Percentiles rank a stretch among this genome's conserved stretches.
phyloP scores from a whole-genome alignment of 352 stramenopile genomes.

The Phytophthora tubulina region DNA sequence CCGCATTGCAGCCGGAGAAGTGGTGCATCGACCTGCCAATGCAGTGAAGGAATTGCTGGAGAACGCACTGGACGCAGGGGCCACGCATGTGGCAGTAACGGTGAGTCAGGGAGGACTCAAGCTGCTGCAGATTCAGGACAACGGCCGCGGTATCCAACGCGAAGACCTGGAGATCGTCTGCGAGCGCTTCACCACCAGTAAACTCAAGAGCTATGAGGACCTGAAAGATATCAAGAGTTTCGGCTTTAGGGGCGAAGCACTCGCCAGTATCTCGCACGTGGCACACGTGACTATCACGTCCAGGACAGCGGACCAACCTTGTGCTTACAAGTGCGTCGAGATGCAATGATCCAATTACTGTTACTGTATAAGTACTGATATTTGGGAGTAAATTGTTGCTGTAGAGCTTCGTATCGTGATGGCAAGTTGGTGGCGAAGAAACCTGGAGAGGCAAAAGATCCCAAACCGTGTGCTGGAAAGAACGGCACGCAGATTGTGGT shows the following conservation, averaged over 20 bases:
- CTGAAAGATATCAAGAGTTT: slow-evolving; percentile 96
- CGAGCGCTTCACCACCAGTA: slow-evolving; percentile 98
- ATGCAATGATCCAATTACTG: slow-evolving; percentile 15
- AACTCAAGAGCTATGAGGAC: slow-evolving; percentile 96
- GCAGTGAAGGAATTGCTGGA: slow-evolving; percentile 99
- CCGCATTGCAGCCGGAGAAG: slow-evolving; percentile 95
- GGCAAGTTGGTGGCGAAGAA: slow-evolving; percentile 85
- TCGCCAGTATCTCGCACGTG: slow-evolving; percentile 97
- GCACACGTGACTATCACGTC: slow-evolving; percentile 93
- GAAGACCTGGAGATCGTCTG: slow-evolving; percentile 96
- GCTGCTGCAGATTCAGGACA: slow-evolving; percentile 96
- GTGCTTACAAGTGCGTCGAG: slow-evolving; percentile 79
- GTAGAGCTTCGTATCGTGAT: slow-evolving; percentile 92
- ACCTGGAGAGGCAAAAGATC: slow-evolving; percentile 70
- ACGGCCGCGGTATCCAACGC: slow-evolving; percentile 93
- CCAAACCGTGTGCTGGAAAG: slow-evolving; percentile 80
- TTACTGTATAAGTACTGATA: background rate
- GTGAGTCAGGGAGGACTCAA: slow-evolving; percentile 91
- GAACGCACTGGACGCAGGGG: slow-evolving; percentile 97
- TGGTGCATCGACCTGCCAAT: slow-evolving; percentile 95
- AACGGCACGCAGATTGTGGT: slow-evolving; percentile 85
- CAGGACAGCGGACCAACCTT: slow-evolving; percentile 79
- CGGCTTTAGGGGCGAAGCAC: slow-evolving; percentile 98
- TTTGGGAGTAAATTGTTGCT: background rate
- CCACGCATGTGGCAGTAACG: slow-evolving; percentile 85